Conservation (phyloP, 2,329 filamentous ascomycete species). For the Aspergillus tubingensis region DNA sequence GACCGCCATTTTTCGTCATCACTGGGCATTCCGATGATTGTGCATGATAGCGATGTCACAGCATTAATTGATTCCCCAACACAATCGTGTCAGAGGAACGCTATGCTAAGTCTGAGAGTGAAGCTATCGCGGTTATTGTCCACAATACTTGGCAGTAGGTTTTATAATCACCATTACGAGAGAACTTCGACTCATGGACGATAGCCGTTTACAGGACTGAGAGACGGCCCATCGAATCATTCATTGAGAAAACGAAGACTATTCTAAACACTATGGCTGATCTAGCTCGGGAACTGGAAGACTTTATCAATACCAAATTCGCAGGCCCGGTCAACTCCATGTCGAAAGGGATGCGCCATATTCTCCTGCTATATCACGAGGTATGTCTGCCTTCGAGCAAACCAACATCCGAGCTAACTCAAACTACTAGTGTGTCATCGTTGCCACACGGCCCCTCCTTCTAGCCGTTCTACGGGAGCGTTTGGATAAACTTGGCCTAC, state of each 20-base stretch:
- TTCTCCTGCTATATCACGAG: conserved; percentile 44
- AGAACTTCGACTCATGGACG: neutral
- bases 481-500: neutral
- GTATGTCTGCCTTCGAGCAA: conserved; percentile 21
- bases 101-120: conserved; percentile 39
- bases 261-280: conserved; percentile 41
- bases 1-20: conserved; percentile 46
- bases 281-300: conserved; percentile 43
- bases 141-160: conserved; percentile 39
- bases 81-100: conserved; percentile 28
- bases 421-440: conserved; percentile 1
- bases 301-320: conserved; percentile 35
- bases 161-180: neutral
- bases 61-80: conserved; percentile 32
- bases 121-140: conserved; percentile 40
- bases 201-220: conserved; percentile 42
- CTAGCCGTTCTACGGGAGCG: conserved; percentile 5
- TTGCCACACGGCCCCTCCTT: conserved; percentile 8
- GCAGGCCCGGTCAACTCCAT: conserved; percentile 36
- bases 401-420: conserved; percentile 16
- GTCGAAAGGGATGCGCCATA: conserved; percentile 39
- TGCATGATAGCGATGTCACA: conserved; percentile 42
- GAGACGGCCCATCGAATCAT: conserved; percentile 35
- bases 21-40: conserved; percentile 41
- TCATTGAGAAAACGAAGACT: conserved; percentile 38